Conservation (phyloP, 78 protist species). For the Isochrysis galbana region DNA sequence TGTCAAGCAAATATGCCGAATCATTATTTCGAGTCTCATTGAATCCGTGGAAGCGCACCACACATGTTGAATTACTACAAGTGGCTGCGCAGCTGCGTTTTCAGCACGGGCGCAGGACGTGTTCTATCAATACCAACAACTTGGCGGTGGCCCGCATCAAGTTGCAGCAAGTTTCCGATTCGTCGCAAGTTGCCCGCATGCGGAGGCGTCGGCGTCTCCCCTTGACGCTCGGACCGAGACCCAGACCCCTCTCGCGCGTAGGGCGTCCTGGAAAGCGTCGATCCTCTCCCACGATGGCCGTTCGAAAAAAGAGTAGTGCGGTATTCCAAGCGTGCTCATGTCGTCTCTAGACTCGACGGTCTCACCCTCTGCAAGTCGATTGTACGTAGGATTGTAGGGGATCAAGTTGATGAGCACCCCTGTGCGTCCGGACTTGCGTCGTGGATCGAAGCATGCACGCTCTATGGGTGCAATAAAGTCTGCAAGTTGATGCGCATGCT, state of each 20-base stretch:
- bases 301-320: background rate
- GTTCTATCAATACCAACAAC: no score
- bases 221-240: background rate
- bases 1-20: no score
- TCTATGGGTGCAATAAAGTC: background rate
- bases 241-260: slow-evolving; percentile 16
- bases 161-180: no score
- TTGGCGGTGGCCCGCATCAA: no score
- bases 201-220: background rate
- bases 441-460: background rate
- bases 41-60: no score
- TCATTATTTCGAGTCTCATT: no score
- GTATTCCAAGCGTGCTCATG: no score
- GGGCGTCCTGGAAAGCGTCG: background rate
- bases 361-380: background rate
- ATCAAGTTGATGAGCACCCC: slow-evolving; percentile 51
- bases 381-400: slow-evolving; percentile 59
- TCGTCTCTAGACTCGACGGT: background rate
- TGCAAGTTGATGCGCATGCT: slow-evolving; percentile 47
- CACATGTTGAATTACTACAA: no score
- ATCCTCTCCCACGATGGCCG: slow-evolving; percentile 26
- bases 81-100: no score
- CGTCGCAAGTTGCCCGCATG: slow-evolving; percentile 9
- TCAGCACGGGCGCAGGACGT: no score
- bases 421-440: background rate